These are phyloP conservation scores for Camptophora hylomeconis DNA, from an alignment of 2,329 filamentous ascomycete species.

Conservation along the genomic window DNA sequence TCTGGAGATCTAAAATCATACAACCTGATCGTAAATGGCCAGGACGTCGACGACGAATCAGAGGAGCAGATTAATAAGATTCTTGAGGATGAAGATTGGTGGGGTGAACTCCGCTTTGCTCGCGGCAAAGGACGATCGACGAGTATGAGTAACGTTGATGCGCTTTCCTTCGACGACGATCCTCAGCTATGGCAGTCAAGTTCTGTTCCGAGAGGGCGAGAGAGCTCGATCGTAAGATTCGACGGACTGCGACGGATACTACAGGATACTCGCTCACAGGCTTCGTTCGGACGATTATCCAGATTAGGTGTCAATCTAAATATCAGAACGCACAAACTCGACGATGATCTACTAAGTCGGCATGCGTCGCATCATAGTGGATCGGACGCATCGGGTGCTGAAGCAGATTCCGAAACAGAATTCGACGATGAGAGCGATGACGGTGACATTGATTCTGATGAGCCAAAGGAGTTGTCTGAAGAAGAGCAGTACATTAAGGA, in stretches of 20 bases:
- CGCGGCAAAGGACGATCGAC: conserved; percentile 20
- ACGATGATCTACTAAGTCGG: conserved; percentile 44
- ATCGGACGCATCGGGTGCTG: conserved; percentile 28
- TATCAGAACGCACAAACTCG: conserved; percentile 62
- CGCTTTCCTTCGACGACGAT: conserved; percentile 31
- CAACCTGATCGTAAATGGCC: conserved; percentile 65
- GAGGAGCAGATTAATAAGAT: conserved; percentile 51
- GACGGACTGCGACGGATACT: conserved; percentile 50
- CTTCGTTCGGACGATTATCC: conserved; percentile 34
- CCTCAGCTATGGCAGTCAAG: conserved; percentile 41
- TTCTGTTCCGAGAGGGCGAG: conserved; percentile 36
- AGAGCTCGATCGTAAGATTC: conserved; percentile 33
- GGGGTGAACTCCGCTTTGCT: conserved; percentile 55
- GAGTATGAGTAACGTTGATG: conserved; percentile 27
- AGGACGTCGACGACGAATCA: conserved; percentile 40
- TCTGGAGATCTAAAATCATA: conserved; percentile 61
- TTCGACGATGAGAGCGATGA: too few species aligned
- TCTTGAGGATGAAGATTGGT: conserved; percentile 66
- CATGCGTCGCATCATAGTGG: conserved; percentile 33
- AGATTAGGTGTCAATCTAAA: conserved; percentile 53
- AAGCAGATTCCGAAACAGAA: conserved; percentile 17
- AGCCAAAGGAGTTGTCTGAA: too few species aligned
- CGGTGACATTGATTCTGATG: too few species aligned
- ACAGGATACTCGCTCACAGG: conserved; percentile 42
- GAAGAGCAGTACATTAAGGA: conserved; percentile 6